Evolutionary conservation across 2,329 filamentous ascomycete genomes (phyloP), one percentile per base, ranked within the genome.

Genomic region (Apiospora aurea): DNA sequence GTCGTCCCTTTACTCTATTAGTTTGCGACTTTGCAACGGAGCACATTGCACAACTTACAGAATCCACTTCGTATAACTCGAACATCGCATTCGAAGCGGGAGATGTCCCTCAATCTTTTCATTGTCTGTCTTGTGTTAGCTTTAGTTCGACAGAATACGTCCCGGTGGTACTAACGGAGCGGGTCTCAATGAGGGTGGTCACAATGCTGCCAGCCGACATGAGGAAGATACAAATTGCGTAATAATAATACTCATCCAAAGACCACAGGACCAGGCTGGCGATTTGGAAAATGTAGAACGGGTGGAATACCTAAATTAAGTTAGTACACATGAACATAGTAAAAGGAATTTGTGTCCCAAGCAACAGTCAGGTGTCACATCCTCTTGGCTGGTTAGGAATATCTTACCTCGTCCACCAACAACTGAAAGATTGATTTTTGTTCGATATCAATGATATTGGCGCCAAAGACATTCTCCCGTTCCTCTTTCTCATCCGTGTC

Each of bases 251-350:
- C 77, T 97, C 88, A 79, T 99, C 96, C 76, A 98, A 80, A 13
- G 96, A 98, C 96, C 96, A 99, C 4, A 99, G 89, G 53, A 97
- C 83, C 75, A 99, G 86, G 85, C 96, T 98, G 67, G 95, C 96
- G 77, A 98, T 92, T 82, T 99, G 96, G 80, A 99, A 99, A 71
- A 99, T 93, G 81, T 99, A 99, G 81, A 99, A 99, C 0, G 96
- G 97, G 80, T 99, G 96, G 78, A 99, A 95, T 26, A 94, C 95
- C 89, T 94, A 74, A 26, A 68, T 69, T 79, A 71, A 79, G 78
- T 68, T 68, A 68, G 66, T 46, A 64, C 18, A 21, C 18, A n/a
- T 29, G 66, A 26, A 26, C 41, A 46, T n/a, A 13, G 18, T 47
- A 68, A 11, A 34, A 5, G 16, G 10, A 29, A 41, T 38, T 21